Conservation (phyloP, 208 protist genomes). For the Angomonas deanei region DNA sequence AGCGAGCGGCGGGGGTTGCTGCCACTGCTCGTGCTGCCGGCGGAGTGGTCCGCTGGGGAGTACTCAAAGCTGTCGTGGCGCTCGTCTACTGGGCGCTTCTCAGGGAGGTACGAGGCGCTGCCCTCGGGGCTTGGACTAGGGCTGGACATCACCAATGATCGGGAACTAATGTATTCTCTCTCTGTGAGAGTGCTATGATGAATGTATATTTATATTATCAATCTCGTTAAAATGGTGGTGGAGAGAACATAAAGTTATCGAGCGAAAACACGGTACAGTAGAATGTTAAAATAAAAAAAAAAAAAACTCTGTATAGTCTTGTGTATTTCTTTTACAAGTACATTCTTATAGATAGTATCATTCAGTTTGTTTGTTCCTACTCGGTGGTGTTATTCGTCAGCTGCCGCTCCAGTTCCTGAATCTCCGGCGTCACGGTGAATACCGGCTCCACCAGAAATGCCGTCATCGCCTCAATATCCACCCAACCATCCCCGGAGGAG, state of each 20-base stretch:
- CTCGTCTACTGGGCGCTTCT: no score
- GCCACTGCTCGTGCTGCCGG: slow-evolving; percentile 11
- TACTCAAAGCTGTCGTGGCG: not conserved
- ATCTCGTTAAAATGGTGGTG: not conserved
- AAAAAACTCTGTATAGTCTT: no score
- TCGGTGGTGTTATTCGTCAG: slow-evolving; percentile 18
- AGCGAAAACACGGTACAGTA: no score
- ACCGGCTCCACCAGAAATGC: slow-evolving; percentile 82
- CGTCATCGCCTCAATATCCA: slow-evolving; percentile 77
- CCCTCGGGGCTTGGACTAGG: no score
- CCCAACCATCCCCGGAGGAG: slow-evolving; percentile 65
- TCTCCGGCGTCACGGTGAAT: slow-evolving; percentile 81
- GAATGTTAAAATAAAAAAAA: slow-evolving; percentile 4
- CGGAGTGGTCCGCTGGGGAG: not conserved
- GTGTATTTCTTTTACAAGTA: no score
- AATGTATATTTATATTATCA: not conserved
- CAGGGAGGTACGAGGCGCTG: no score
- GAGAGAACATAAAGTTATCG: no score
- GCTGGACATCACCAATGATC: not conserved
- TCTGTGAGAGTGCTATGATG: not conserved
- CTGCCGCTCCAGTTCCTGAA: slow-evolving; percentile 79
- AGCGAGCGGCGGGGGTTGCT: slow-evolving; percentile 36
- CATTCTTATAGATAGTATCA: no score
- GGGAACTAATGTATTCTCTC: no score
- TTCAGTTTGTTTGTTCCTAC: not conserved